Evolutionary conservation across 23 red algal genomes (phyloP), one percentile per base, ranked within the genome.

Genomic region (Gracilariopsis chorda): DNA sequence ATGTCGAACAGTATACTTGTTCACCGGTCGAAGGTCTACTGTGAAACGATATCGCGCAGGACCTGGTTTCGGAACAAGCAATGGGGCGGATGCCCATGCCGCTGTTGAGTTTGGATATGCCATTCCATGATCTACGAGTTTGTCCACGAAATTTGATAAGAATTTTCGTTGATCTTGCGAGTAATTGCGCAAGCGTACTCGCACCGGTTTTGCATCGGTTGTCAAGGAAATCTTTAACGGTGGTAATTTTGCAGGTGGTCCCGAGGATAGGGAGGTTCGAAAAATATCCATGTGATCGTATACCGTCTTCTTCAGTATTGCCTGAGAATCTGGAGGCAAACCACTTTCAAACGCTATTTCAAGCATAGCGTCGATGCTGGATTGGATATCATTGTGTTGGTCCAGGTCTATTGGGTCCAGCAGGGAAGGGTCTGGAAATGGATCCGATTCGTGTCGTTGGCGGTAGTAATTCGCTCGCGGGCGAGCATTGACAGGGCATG

Each of bases 371-470:
- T 35, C 40, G 14, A 52, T 47, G 40, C 61, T 40, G 23, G 21
- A 9, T 29, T 24, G 63, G 59, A 87, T 57, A 30, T 52, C 64
- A 28, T 69, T 43, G 20, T 87, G 62, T 51, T 87, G 83, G n/a
- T 72, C 62, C 7, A 29, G 8, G 48, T 87, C 83, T n/a, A 74
- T 48, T 3, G 83, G 83, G 36, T 87, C 83, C 4, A 87, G 83
- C 1, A 75, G 67, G 5, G 83, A 27, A 0, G 83, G 83, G 63
- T 14, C 67, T 19, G 62, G 83, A 29, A 87, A 87, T 7, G 62
- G 39, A 33, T 87, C 35, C 28, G 16, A 1, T 1, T 87, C 64
- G 21, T 37, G 43, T 20, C 42, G 44, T 1, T 39, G 47, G 25
- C 9, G 55, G 42, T 87, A 27, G 64, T 74, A 74, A 42, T 70